Conservation (phyloP, 331 rosid species). For the Arachis monticola region DNA sequence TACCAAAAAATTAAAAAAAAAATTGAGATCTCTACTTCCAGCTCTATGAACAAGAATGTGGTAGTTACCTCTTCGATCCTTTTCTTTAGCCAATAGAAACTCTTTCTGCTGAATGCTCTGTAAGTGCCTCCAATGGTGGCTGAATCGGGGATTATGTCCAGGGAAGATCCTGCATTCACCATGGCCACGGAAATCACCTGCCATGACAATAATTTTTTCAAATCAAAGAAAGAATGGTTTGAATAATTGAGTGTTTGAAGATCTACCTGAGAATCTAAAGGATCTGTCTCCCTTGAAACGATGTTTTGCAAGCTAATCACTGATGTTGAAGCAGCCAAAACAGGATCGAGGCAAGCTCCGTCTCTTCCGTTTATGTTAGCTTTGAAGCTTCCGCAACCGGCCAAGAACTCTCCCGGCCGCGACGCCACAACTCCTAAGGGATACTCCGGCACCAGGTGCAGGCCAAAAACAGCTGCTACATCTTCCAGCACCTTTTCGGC, state of each 20-base stretch:
- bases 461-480: slow-evolving; percentile 86
- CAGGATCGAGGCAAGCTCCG: slow-evolving; percentile 58
- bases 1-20: no score
- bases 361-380: slow-evolving; percentile 64
- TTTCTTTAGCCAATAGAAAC: slow-evolving; percentile 38
- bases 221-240: slow-evolving; percentile 19
- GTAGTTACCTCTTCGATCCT: slow-evolving; percentile 45
- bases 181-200: slow-evolving; percentile 51
- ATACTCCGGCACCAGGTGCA: slow-evolving; percentile 62
- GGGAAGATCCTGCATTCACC: slow-evolving; percentile 58
- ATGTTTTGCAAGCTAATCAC: slow-evolving; percentile 89
- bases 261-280: slow-evolving; percentile 82
- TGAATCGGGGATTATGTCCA: slow-evolving; percentile 66
- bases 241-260: slow-evolving; percentile 3
- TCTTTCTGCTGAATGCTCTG: slow-evolving; percentile 58
- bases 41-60: neutral
- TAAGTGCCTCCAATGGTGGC: slow-evolving; percentile 72
- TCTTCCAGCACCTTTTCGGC: slow-evolving; percentile 68
- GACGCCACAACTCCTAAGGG: slow-evolving; percentile 77
- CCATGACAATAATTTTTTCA: neutral
- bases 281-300: slow-evolving; percentile 89
- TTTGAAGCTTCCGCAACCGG: slow-evolving; percentile 90
- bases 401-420: slow-evolving; percentile 81
- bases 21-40: no score
- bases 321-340: slow-evolving; percentile 80